A percentile compares a stretch with the other conserved stretches of the same genome.
Evolutionary conservation across 164 flowering plant genomes (phyloP).

Genomic region (Aristolochia fimbriata): DNA sequence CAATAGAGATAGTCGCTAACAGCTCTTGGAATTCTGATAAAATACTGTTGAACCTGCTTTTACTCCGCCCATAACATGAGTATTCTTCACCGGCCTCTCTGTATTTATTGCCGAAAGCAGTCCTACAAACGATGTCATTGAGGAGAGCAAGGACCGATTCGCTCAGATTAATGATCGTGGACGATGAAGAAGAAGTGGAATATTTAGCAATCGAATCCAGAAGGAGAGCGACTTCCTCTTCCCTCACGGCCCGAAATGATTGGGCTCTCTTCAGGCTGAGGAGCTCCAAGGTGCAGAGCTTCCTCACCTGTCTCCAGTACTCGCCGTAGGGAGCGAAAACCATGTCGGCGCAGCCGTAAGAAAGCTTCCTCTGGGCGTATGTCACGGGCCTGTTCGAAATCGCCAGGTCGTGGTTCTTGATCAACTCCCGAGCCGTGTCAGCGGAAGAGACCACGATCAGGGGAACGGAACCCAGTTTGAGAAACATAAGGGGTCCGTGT

Average conservation of each 20-base stretch:
- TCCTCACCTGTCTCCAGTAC: conserved; percentile 27
- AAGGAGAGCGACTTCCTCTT: conserved; percentile 22
- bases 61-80: not conserved
- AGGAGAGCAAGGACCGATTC: conserved; percentile 9
- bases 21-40: conserved; percentile 3
- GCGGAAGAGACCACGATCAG: conserved; percentile 24
- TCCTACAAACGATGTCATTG: conserved; percentile 9
- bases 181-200: not conserved
- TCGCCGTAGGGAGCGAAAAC: conserved; percentile 24
- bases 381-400: conserved; percentile 20
- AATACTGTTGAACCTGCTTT: not conserved
- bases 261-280: conserved; percentile 22
- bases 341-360: conserved; percentile 14
- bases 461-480: conserved; percentile 20
- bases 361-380: conserved; percentile 11
- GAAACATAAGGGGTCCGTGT: conserved; percentile 22
- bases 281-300: conserved; percentile 19
- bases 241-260: conserved; percentile 19
- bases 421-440: conserved; percentile 12
- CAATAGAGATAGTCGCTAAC: conserved; percentile 5
- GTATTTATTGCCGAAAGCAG: conserved; percentile 12
- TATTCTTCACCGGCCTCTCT: not conserved
- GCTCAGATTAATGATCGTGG: conserved; percentile 8
- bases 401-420: conserved; percentile 17
- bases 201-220: conserved; percentile 4